Percentiles rank a stretch among this genome's conserved stretches.
These are phyloP conservation scores for Allodekkera sacchari DNA, from an alignment of 805 yeast genomes.

Conservation along the genomic window DNA sequence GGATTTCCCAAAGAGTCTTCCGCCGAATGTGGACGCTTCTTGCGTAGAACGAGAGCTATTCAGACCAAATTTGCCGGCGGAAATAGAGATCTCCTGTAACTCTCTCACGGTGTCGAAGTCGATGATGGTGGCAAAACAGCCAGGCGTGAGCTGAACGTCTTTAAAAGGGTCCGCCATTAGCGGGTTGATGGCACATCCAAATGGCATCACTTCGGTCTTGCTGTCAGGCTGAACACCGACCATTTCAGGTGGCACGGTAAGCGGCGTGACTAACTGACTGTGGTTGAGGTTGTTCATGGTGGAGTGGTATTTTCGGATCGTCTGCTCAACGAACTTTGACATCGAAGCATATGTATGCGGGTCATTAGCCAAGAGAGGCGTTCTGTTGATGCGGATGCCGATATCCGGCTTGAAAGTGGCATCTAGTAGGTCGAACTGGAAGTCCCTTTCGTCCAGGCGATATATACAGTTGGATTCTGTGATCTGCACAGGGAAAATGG, in stretches of 20 bases:
- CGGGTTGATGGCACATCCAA: constrained; percentile 49
- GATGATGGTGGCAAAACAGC: constrained; percentile 31
- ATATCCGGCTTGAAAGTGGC: constrained; percentile 24
- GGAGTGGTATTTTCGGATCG: constrained; percentile 30
- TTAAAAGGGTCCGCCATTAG: constrained; percentile 44
- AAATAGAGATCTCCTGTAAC: not conserved
- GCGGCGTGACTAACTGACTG: constrained; percentile 32
- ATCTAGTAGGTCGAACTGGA: constrained; percentile 25
- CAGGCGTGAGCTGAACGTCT: constrained; percentile 46
- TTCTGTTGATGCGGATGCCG: constrained; percentile 26
- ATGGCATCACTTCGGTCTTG: constrained; percentile 27
- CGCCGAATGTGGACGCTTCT: not conserved
- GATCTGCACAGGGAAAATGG: constrained; percentile 25
- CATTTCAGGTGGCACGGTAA: constrained; percentile 24
- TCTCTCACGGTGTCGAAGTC: constrained; percentile 13
- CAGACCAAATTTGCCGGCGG: not conserved
- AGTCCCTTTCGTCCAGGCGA: constrained; percentile 20
- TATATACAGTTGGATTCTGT: constrained; percentile 27
- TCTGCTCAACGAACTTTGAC: constrained; percentile 39
- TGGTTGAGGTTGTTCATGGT: constrained; percentile 28
- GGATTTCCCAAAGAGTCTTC: constrained; percentile 4
- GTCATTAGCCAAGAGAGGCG: constrained; percentile 30
- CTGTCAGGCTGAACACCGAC: constrained; percentile 25
- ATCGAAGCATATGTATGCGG: constrained; percentile 46
- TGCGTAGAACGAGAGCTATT: not conserved